A percentile compares a stretch with the other conserved stretches of the same genome.
phyloP scores from a whole-genome alignment of 2,329 filamentous ascomycete species.

The Exophiala aquamarina region DNA sequence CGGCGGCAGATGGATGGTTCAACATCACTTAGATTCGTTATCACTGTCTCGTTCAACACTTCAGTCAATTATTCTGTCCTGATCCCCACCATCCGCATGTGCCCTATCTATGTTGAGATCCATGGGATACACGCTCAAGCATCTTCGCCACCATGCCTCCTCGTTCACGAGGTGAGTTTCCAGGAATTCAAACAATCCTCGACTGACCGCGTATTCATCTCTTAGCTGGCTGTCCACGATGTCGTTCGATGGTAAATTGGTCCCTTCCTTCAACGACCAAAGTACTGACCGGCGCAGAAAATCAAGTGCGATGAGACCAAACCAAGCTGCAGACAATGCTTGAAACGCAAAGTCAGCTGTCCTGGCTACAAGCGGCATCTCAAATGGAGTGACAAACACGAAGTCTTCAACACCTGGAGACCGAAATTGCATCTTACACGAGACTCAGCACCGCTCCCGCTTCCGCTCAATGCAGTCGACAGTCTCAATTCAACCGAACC shows the following conservation, averaged over 20 bases:
- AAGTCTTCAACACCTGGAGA: slow-evolving; percentile 13
- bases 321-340: slow-evolving; percentile 27
- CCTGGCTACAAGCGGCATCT: slow-evolving; percentile 15
- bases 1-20: too few species aligned
- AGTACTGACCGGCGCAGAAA: slow-evolving; percentile 11
- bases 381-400: slow-evolving; percentile 18
- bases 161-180: slow-evolving; percentile 14
- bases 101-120: slow-evolving; percentile 1
- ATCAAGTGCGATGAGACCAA: slow-evolving; percentile 32
- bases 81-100: slow-evolving; percentile 2
- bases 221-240: slow-evolving; percentile 15
- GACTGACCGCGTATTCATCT: slow-evolving; percentile 4
- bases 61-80: not conserved
- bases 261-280: not conserved
- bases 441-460: slow-evolving; percentile 1
- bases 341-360: slow-evolving; percentile 26
- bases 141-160: slow-evolving; percentile 2
- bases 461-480: not conserved
- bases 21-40: too few species aligned
- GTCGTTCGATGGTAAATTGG: slow-evolving; percentile 12
- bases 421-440: not conserved
- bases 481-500: slow-evolving; percentile 5
- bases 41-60: slow-evolving; percentile 1
- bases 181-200: not conserved
- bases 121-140: not conserved